Conservation (phyloP, 2,329 filamentous ascomycete species). For the Septoria petroselini region DNA sequence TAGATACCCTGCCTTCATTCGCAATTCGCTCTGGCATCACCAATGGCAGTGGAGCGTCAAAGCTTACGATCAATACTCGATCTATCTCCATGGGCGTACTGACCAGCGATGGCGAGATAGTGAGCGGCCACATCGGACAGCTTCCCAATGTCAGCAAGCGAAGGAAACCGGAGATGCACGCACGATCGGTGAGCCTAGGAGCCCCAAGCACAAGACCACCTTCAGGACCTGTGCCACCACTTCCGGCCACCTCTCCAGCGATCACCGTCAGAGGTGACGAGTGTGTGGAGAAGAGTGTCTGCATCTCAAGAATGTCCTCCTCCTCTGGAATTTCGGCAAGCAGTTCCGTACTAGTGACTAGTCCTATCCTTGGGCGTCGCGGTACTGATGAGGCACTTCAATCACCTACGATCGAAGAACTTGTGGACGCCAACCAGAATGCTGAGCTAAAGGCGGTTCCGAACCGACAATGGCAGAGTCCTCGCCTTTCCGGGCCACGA, state of each 20-base stretch:
- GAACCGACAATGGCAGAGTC: conserved; percentile 39
- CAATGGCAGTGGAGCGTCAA: conserved; percentile 18
- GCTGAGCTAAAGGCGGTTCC: conserved; percentile 38
- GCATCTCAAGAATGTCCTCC: conserved; percentile 40
- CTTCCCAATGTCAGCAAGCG: conserved; percentile 15
- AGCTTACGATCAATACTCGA: conserved; percentile 20
- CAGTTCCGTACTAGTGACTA: conserved; percentile 43
- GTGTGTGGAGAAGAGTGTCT: conserved; percentile 22
- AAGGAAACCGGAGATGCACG: conserved; percentile 27
- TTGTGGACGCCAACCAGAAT: conserved; percentile 31
- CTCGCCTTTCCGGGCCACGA: conserved; percentile 35
- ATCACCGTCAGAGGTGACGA: conserved; percentile 7
- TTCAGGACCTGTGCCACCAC: conserved; percentile 43
- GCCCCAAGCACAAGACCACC: conserved; percentile 41
- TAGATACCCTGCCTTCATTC: conserved; percentile 30
- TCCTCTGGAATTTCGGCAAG: conserved; percentile 43
- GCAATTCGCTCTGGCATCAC: conserved; percentile 30
- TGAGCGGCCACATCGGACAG: conserved; percentile 10
- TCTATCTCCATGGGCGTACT: conserved; percentile 34
- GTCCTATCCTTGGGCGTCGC: conserved; percentile 35
- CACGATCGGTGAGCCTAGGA: conserved; percentile 38
- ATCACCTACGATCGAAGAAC: conserved; percentile 32
- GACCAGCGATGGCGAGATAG: conserved; percentile 23
- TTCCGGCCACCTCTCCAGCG: conserved; percentile 38
- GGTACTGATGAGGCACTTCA: conserved; percentile 20